phyloP scores from a whole-genome alignment of 257 asterid genomes.

The Jaltomata sinuosa region DNA sequence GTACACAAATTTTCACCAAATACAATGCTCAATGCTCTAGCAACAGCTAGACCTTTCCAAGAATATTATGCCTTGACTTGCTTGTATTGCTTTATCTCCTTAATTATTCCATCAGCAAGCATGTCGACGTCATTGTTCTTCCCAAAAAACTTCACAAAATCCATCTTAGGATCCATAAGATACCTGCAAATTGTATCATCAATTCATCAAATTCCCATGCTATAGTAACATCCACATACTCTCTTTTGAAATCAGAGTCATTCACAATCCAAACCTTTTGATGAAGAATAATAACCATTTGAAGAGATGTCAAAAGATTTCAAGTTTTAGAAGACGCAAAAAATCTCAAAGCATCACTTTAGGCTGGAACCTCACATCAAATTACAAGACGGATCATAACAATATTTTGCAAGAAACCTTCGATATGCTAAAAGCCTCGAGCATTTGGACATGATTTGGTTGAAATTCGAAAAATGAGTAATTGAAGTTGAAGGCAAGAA shows the following conservation, averaged over 20 bases:
- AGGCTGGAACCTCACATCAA: background rate
- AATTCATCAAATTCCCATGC: background rate
- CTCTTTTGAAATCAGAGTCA: background rate
- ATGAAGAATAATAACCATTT: background rate
- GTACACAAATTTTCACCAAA: background rate
- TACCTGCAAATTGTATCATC: conserved; percentile 39
- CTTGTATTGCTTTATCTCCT: conserved; percentile 70
- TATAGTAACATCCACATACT: background rate
- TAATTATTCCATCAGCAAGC: conserved; percentile 68
- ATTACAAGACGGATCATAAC: background rate
- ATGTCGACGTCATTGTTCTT: conserved; percentile 52
- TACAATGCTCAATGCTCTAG: background rate
- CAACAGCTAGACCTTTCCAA: background rate
- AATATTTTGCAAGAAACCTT: background rate
- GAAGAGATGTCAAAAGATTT: background rate
- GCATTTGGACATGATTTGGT: background rate
- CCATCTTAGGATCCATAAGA: conserved; percentile 87
- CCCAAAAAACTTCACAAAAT: conserved; percentile 79
- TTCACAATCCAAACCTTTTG: background rate
- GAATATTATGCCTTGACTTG: conserved; percentile 25
- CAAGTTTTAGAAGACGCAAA: background rate
- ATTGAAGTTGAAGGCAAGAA: background rate
- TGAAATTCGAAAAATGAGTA: background rate
- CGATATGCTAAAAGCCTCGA: background rate
- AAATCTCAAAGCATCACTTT: background rate